phyloP scores from a whole-genome alignment of 2,329 filamentous ascomycete species.

The Scleromitrula shiraiana region DNA sequence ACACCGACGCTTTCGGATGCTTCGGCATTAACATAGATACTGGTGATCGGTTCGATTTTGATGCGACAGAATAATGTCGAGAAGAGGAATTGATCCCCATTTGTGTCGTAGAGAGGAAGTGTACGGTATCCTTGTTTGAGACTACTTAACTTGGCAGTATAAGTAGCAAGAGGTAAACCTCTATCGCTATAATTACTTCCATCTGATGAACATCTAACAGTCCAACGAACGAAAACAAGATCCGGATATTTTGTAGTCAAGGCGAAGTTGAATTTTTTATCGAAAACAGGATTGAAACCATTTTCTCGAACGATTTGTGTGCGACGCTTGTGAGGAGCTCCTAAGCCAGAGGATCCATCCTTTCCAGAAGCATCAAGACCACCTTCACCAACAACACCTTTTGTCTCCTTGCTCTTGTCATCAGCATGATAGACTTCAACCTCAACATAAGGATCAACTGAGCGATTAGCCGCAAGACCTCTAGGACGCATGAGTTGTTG shows the following conservation, averaged over 20 bases:
- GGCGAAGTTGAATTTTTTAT: conserved; percentile 69
- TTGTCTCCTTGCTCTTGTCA: conserved; percentile 83
- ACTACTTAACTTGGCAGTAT: conserved; percentile 84
- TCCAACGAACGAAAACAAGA: conserved; percentile 88
- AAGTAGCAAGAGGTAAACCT: conserved; percentile 67
- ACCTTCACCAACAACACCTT: conserved; percentile 58
- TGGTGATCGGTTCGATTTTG: conserved; percentile 52
- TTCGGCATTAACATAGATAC: conserved; percentile 46
- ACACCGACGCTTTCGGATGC: conserved; percentile 41
- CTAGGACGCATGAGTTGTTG: conserved; percentile 85
- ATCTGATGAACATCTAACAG: conserved; percentile 78
- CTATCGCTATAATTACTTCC: conserved; percentile 60
- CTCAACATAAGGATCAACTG: conserved; percentile 88
- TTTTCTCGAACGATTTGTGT: conserved; percentile 80
- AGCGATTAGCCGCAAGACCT: conserved; percentile 61
- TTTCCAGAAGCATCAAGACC: conserved; percentile 57
- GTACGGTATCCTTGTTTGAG: conserved; percentile 90
- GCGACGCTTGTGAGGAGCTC: conserved; percentile 65
- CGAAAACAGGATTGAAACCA: conserved; percentile 87
- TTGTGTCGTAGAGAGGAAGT: conserved; percentile 77
- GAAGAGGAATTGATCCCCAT: conserved; percentile 89
- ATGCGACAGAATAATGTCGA: conserved; percentile 91
- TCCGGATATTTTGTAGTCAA: conserved; percentile 92
- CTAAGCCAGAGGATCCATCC: conserved; percentile 58
- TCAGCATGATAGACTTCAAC: conserved; percentile 92